Conservation (phyloP, 352 stramenopile species). For the Phytopythium sindhum region DNA sequence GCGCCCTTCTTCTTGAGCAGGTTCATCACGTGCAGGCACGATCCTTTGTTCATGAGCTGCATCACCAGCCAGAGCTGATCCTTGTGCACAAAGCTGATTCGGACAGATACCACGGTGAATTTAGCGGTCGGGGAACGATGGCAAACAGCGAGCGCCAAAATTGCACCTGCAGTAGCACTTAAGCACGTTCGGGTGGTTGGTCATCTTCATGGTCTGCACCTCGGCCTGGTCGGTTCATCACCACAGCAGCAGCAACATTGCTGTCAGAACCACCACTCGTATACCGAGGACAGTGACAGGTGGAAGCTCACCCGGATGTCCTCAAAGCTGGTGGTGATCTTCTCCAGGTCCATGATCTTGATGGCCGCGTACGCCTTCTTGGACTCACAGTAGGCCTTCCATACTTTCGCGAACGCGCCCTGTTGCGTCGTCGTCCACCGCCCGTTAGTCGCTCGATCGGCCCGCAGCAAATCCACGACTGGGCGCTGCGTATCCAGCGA, state of each 20-base stretch:
- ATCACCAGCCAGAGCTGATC: constrained; percentile 98
- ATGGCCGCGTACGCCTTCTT: constrained; percentile 93
- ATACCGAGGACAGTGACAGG: not conserved
- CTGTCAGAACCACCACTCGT: not conserved
- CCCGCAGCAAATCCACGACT: not conserved
- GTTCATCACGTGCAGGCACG: constrained; percentile 97
- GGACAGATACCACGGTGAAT: not conserved
- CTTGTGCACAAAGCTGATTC: constrained; percentile 93
- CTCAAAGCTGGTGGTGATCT: constrained; percentile 95
- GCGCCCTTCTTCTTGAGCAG: constrained; percentile 88
- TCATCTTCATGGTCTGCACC: constrained; percentile 99
- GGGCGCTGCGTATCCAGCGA: too few species aligned
- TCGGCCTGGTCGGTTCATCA: constrained; percentile 58
- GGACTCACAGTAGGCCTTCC: constrained; percentile 90
- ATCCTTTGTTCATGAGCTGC: constrained; percentile 99
- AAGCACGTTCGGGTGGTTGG: constrained; percentile 97
- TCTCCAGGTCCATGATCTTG: constrained; percentile 99
- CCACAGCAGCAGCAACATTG: not conserved
- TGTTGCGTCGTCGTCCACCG: constrained; percentile 23
- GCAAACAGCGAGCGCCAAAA: not conserved
- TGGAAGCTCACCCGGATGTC: constrained; percentile 70
- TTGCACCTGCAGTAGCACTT: constrained; percentile 92
- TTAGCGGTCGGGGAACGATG: not conserved
- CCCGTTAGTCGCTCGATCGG: not conserved
- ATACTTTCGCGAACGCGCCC: constrained; percentile 98